Conservation (phyloP, 345 rosid species). For the Eucalyptus sp. region DNA sequence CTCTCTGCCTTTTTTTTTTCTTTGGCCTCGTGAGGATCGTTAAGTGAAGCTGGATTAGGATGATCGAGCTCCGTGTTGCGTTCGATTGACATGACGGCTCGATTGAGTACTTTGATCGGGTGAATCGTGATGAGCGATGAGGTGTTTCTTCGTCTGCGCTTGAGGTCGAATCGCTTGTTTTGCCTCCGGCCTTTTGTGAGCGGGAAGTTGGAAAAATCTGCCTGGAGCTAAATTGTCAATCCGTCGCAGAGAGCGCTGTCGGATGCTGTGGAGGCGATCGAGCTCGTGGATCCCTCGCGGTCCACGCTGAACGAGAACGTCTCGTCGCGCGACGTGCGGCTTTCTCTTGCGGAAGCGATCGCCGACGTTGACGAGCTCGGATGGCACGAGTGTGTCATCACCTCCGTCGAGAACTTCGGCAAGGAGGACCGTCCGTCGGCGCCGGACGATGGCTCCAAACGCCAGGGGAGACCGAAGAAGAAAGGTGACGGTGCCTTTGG, state of each 20-base stretch:
- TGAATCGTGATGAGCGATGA: background rate
- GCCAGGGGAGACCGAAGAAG: background rate
- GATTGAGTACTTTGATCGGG: background rate
- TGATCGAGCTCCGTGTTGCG: background rate
- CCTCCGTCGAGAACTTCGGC: slow-evolving; percentile 14
- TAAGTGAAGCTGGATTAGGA: background rate
- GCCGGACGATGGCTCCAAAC: background rate
- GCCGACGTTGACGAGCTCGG: slow-evolving; percentile 18
- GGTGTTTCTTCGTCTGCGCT: background rate
- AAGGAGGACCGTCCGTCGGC: background rate
- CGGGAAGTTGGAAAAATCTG: background rate
- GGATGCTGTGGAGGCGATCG: slow-evolving; percentile 18
- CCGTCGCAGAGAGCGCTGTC: slow-evolving; percentile 10
- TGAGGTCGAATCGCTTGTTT: background rate
- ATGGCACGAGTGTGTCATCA: slow-evolving; percentile 46
- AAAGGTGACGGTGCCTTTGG: background rate
- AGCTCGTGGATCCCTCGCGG: slow-evolving; percentile 35
- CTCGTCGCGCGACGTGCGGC: slow-evolving; percentile 4
- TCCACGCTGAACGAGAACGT: slow-evolving; percentile 28
- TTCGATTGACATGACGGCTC: background rate
- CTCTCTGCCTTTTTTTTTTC: background rate
- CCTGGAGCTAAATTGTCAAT: background rate
- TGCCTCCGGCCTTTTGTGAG: background rate
- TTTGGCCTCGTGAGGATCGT: background rate
- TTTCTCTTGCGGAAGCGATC: slow-evolving; percentile 6